These are phyloP conservation scores for Adansonia madagascariensis DNA, from an alignment of 441 rosid species.

Conservation along the genomic window DNA sequence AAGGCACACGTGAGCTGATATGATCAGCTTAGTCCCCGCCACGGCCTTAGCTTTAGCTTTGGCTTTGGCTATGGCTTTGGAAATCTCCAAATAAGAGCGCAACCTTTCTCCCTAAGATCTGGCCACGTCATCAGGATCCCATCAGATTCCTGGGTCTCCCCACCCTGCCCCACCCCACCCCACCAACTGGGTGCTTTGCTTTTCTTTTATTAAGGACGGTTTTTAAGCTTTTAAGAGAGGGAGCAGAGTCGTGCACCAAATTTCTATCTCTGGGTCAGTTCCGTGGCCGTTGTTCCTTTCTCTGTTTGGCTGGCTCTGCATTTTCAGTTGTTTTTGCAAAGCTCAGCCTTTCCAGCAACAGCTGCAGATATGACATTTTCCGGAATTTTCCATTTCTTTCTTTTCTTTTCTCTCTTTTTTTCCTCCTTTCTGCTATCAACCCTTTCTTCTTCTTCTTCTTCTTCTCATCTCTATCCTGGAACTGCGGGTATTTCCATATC, in stretches of 20 bases:
- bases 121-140: constrained; percentile 15
- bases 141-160: background rate
- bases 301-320: background rate
- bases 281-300: background rate
- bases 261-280: background rate
- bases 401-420: background rate
- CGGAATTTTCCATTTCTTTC: background rate
- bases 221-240: background rate
- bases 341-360: too few species aligned
- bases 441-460: background rate
- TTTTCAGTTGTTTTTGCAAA: background rate
- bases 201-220: background rate
- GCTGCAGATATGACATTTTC: background rate
- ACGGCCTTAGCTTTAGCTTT: background rate
- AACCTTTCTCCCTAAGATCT: background rate
- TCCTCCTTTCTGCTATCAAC: background rate
- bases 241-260: constrained; percentile 2
- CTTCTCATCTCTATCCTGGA: background rate
- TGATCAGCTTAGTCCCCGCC: background rate
- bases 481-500: background rate
- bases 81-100: background rate
- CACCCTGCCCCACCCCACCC: background rate
- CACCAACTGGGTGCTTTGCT: background rate
- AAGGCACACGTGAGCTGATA: background rate
- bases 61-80: background rate